Evolutionary conservation across 352 stramenopile genomes (phyloP).

Genomic region (Pythium phragmitis): DNA sequence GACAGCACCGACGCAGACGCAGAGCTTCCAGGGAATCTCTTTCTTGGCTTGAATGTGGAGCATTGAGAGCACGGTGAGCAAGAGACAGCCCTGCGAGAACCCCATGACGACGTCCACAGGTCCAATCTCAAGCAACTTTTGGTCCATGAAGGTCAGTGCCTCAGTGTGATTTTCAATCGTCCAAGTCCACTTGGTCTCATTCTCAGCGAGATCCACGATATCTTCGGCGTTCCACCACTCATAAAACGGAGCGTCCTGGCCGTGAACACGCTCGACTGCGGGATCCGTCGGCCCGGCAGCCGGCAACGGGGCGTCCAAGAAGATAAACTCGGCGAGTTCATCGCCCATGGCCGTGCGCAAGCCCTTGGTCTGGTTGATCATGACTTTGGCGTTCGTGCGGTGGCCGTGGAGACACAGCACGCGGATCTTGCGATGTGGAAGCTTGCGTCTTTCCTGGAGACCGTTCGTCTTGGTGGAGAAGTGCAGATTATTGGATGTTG

Average conservation of each 20-base stretch:
- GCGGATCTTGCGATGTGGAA: constrained; percentile 17
- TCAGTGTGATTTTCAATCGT: constrained; percentile 35
- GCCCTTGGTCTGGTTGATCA: constrained; percentile 29
- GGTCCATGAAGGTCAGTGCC: constrained; percentile 44
- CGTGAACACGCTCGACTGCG: constrained; percentile 21
- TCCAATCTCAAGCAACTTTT: constrained; percentile 33
- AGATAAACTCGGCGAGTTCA: constrained; percentile 32
- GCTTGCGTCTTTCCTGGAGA: constrained; percentile 11
- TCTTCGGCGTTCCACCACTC: constrained; percentile 42
- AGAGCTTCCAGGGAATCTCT: constrained; percentile 36
- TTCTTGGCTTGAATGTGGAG: constrained; percentile 31
- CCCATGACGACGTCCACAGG: constrained; percentile 50
- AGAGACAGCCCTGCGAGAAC: constrained; percentile 55
- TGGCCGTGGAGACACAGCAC: constrained; percentile 34
- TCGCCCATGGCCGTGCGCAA: constrained; percentile 27
- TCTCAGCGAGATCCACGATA: constrained; percentile 15
- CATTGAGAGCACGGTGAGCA: constrained; percentile 41
- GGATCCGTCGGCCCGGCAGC: constrained; percentile 20
- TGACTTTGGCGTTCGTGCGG: constrained; percentile 35
- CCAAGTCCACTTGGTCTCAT: constrained; percentile 34
- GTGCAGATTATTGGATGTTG: not conserved
- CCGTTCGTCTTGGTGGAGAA: constrained; percentile 2
- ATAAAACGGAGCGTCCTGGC: constrained; percentile 38
- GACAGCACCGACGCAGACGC: constrained; percentile 43
- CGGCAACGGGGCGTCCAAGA: constrained; percentile 27